Conservation (phyloP, 768 basidiomycete genomes). For the Calocybe indica region DNA sequence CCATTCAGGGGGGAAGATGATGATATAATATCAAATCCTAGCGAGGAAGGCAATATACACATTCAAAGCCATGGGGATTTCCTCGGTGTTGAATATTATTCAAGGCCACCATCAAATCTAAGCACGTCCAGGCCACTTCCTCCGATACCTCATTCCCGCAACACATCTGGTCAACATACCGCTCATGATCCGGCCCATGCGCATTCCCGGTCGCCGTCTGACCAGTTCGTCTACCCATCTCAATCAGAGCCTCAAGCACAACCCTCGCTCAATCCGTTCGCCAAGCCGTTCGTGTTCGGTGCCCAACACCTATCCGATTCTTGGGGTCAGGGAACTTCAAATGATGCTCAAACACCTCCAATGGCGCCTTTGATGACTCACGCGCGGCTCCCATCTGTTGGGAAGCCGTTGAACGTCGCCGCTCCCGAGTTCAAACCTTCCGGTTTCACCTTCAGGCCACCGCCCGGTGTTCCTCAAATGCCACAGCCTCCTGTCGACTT, state of each 20-base stretch:
- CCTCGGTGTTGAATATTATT: conserved; percentile 40
- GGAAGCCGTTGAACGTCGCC: conserved; percentile 70
- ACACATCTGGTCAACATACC: conserved; percentile 55
- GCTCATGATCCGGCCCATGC: conserved; percentile 54
- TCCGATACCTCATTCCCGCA: conserved; percentile 60
- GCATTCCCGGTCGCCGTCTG: conserved; percentile 55
- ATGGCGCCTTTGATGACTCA: conserved; percentile 29
- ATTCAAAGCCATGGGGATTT: conserved; percentile 30
- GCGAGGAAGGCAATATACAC: conserved; percentile 58
- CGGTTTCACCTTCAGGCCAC: conserved; percentile 73
- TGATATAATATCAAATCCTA: conserved; percentile 83
- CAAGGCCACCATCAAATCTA: conserved; percentile 38
- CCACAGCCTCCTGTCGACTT: conserved; percentile 24
- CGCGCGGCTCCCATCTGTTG: conserved; percentile 42
- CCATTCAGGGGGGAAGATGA: conserved; percentile 32
- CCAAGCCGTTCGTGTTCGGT: conserved; percentile 84
- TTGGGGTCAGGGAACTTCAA: conserved; percentile 27
- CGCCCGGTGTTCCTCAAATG: conserved; percentile 59
- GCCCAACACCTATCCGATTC: conserved; percentile 24
- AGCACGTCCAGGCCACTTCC: conserved; percentile 48
- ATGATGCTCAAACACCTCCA: conserved; percentile 23
- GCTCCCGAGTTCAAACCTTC: conserved; percentile 79
- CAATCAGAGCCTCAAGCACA: conserved; percentile 17
- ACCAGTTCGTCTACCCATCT: conserved; percentile 19
- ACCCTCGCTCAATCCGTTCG: conserved; percentile 63